These are phyloP conservation scores for Lactifluus pinguis DNA, from an alignment of 768 basidiomycete genomes.

Conservation along the genomic window DNA sequence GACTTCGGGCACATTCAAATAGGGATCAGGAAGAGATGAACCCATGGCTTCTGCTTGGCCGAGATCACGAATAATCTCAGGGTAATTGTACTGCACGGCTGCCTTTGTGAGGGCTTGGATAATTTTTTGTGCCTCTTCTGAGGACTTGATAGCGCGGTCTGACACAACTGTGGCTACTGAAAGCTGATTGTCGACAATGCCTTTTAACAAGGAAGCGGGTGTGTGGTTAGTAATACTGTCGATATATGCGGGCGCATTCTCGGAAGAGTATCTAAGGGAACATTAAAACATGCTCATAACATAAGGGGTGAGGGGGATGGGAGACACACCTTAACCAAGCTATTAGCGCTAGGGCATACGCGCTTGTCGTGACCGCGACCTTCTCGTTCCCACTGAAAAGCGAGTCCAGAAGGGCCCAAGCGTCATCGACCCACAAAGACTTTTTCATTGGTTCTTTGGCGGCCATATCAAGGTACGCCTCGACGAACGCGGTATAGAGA, in stretches of 20 bases:
- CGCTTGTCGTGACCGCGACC: slow-evolving; percentile 42
- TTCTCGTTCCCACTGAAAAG: slow-evolving; percentile 45
- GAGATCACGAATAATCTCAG: slow-evolving; percentile 45
- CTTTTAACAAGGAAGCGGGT: slow-evolving; percentile 22
- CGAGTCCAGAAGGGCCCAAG: slow-evolving; percentile 48
- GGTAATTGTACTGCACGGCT: slow-evolving; percentile 47
- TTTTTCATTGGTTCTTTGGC: slow-evolving; percentile 36
- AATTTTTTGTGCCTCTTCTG: slow-evolving; percentile 46
- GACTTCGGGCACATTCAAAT: slow-evolving; percentile 50
- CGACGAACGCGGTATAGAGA: slow-evolving; percentile 58
- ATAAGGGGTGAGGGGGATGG: not conserved
- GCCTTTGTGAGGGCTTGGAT: slow-evolving; percentile 50
- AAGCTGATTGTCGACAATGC: slow-evolving; percentile 41
- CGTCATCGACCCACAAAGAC: slow-evolving; percentile 52
- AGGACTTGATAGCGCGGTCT: slow-evolving; percentile 44
- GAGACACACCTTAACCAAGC: slow-evolving; percentile 42
- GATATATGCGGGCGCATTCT: slow-evolving; percentile 16
- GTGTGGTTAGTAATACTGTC: slow-evolving; percentile 17
- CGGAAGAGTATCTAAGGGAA: slow-evolving; percentile 31
- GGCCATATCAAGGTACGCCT: slow-evolving; percentile 56
- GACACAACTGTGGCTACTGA: slow-evolving; percentile 44
- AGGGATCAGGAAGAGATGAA: slow-evolving; percentile 30
- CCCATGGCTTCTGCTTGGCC: slow-evolving; percentile 45
- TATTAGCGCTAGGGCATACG: slow-evolving; percentile 64
- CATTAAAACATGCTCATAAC: slow-evolving; percentile 14